Conservation (phyloP, 306 rosid species). For the apple (Malus domestica) region DNA sequence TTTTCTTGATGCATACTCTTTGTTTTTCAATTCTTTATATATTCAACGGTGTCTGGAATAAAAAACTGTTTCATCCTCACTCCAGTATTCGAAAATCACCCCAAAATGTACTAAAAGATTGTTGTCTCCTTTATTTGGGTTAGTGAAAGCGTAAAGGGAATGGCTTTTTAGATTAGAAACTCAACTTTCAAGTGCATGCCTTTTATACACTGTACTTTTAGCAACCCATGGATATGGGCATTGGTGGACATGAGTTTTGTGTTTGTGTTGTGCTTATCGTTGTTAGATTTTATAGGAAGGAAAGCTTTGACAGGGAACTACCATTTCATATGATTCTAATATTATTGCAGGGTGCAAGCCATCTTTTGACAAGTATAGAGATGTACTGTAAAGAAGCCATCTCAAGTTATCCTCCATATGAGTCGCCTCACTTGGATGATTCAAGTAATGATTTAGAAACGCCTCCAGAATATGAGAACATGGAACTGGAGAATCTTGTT, state of each 20-base stretch:
- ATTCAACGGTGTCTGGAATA: background rate
- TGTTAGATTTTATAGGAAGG: background rate
- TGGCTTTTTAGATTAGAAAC: background rate
- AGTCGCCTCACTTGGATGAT: slow-evolving; percentile 53
- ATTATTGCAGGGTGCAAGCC: slow-evolving; percentile 70
- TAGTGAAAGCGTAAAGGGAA: background rate
- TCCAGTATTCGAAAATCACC: background rate
- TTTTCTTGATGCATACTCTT: background rate
- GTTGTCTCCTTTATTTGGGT: background rate
- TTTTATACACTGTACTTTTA: background rate
- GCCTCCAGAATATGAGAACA: slow-evolving; percentile 68
- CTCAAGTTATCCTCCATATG: slow-evolving; percentile 53
- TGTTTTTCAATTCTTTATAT: background rate
- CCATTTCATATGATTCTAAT: slow-evolving; percentile 14
- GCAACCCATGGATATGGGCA: background rate
- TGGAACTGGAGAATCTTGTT: slow-evolving; percentile 88
- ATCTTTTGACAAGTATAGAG: slow-evolving; percentile 71
- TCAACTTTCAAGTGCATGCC: background rate
- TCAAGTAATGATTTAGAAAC: slow-evolving; percentile 71
- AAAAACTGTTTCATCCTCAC: background rate
- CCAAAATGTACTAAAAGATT: no score
- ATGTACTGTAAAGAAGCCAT: slow-evolving; percentile 68
- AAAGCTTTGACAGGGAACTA: background rate
- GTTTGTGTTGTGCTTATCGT: background rate
- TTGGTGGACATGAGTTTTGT: background rate